A percentile compares a stretch with the other conserved stretches of the same genome.
phyloP scores from a whole-genome alignment of 768 basidiomycete genomes.

The Mycena amicta region DNA sequence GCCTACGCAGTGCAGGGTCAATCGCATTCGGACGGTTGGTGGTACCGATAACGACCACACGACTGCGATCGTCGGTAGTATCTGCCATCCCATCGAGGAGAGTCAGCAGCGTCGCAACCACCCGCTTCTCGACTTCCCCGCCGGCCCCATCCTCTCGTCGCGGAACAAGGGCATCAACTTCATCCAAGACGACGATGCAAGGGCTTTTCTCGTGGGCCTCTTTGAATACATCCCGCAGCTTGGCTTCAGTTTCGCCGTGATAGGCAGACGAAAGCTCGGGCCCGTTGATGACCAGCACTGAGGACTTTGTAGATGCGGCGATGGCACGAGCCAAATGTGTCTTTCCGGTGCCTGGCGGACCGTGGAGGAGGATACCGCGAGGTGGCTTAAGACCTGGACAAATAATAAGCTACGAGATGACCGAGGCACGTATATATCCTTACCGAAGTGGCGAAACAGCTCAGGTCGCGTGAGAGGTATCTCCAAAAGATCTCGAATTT shows the following conservation, averaged over 20 bases:
- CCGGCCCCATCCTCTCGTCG: conserved; percentile 86
- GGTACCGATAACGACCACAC: conserved; percentile 94
- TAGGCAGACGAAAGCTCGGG: conserved; percentile 94
- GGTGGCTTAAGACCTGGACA: conserved; percentile 83
- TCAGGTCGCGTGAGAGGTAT: conserved; percentile 84
- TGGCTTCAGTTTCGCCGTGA: conserved; percentile 95
- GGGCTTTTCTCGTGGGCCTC: conserved; percentile 82
- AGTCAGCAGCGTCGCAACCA: conserved; percentile 93
- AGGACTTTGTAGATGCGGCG: conserved; percentile 81
- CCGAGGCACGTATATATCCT: conserved; percentile 23
- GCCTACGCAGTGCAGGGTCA: conserved; percentile 87
- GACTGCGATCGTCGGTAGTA: conserved; percentile 44
- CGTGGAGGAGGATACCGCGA: conserved; percentile 92
- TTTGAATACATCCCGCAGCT: conserved; percentile 85
- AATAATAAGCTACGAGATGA: conserved; percentile 7
- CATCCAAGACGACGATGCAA: conserved; percentile 93
- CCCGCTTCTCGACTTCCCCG: conserved; percentile 94
- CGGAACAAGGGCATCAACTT: conserved; percentile 94
- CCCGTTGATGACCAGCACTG: conserved; percentile 92
- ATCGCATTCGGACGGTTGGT: conserved; percentile 96
- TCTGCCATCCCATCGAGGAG: conserved; percentile 90
- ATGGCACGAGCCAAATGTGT: conserved; percentile 95
- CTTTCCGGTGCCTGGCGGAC: conserved; percentile 97
- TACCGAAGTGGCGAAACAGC: conserved; percentile 76
- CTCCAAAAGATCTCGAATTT: conserved; percentile 85